Evolutionary conservation across 1,284 basidiomycete genomes (phyloP).

Genomic region (Leccinum laetum): DNA sequence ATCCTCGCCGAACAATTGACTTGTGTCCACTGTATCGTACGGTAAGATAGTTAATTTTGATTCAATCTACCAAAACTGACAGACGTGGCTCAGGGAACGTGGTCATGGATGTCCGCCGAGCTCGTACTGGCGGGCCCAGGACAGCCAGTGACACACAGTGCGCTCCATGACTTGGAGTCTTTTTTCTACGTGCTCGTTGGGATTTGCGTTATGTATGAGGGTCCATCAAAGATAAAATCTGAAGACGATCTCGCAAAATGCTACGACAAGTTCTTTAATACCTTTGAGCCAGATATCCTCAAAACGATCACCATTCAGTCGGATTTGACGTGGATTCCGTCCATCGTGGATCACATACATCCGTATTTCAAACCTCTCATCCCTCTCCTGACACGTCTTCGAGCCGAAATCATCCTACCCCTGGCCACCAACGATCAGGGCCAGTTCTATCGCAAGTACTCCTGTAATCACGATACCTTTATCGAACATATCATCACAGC

Average conservation of each 20-base stretch:
- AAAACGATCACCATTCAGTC: neutral
- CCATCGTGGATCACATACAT: neutral
- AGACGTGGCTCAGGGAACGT: neutral
- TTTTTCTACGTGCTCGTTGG: neutral
- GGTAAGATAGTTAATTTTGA: neutral
- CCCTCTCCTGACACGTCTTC: neutral
- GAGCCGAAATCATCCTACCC: neutral
- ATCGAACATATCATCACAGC: neutral
- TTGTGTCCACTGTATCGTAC: conserved; percentile 5
- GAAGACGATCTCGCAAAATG: neutral
- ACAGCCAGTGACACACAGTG: neutral
- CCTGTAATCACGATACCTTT: neutral
- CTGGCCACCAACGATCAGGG: neutral
- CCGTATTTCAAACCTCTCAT: neutral
- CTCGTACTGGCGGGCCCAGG: neutral
- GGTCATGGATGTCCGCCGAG: neutral
- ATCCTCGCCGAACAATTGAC: conserved; percentile 4
- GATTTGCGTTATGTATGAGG: neutral
- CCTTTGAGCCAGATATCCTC: neutral
- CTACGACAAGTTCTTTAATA: neutral
- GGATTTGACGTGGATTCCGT: neutral
- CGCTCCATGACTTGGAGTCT: neutral
- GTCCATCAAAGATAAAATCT: neutral
- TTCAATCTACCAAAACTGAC: neutral
- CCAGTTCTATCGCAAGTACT: neutral